Evolutionary conservation across 2,329 filamentous ascomycete genomes (phyloP).

Genomic region (Hymenoscyphus scutula): DNA sequence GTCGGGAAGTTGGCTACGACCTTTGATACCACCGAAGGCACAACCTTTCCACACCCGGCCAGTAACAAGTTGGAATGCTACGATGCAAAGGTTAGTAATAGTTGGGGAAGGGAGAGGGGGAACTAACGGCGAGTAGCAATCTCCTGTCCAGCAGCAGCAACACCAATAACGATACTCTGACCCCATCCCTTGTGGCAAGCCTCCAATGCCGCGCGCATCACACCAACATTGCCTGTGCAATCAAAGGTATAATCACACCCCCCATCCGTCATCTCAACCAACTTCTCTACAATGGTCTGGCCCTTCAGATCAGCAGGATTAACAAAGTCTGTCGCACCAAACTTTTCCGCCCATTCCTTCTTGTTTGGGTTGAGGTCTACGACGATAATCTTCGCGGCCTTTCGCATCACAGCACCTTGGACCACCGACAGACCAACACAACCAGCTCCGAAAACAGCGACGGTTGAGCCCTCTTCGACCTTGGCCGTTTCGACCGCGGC

Average conservation of each 20-base stretch:
- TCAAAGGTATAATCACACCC: constrained; percentile 99
- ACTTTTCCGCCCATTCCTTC: constrained; percentile 90
- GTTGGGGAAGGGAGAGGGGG: constrained; percentile 9
- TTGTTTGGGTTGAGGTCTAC: constrained; percentile 84
- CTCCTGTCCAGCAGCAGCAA: constrained; percentile 93
- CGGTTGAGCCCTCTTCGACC: constrained; percentile 83
- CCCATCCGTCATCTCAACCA: constrained; percentile 96
- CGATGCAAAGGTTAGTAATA: constrained; percentile 19
- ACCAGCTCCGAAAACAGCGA: constrained; percentile 92
- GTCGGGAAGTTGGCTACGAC: constrained; percentile 82
- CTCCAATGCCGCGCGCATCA: constrained; percentile 94
- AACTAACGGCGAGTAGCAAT: constrained; percentile 87
- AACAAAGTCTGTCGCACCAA: constrained; percentile 94
- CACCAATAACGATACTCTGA: constrained; percentile 95
- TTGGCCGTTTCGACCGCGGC: constrained; percentile 91
- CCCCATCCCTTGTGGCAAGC: constrained; percentile 99
- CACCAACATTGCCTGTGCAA: constrained; percentile 94
- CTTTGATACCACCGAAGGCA: constrained; percentile 97
- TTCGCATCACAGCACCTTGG: constrained; percentile 74
- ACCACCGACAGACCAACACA: constrained; percentile 95
- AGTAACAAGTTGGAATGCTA: constrained; percentile 97
- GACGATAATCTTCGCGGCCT: constrained; percentile 52
- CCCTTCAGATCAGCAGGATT: constrained; percentile 79
- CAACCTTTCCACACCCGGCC: constrained; percentile 97
- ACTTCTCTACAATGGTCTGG: constrained; percentile 84